phyloP scores from a whole-genome alignment of 768 basidiomycete genomes.

The Inosperma sp. region DNA sequence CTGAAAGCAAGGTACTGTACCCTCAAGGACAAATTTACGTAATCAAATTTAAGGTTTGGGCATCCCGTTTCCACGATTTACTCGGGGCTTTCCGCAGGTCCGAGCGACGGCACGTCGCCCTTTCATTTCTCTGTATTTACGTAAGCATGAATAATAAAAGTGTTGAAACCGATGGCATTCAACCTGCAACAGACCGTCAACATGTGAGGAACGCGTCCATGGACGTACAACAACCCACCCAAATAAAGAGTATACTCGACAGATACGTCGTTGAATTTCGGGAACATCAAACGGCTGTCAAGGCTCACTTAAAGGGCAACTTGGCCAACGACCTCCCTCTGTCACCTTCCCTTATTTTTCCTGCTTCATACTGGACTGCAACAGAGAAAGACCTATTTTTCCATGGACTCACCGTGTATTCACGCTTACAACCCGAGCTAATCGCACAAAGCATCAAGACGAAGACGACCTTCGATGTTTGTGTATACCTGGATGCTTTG shows the following conservation, averaged over 20 bases:
- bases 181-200: too few species aligned
- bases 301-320: slow-evolving; percentile 11
- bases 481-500: slow-evolving; percentile 57
- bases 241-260: neutral
- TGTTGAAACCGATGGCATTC: too few species aligned
- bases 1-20: too few species aligned
- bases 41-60: too few species aligned
- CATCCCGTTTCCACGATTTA: too few species aligned
- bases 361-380: slow-evolving; percentile 53
- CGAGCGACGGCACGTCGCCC: too few species aligned
- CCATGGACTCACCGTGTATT: slow-evolving; percentile 59
- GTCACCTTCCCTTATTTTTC: slow-evolving; percentile 35
- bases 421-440: slow-evolving; percentile 71
- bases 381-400: slow-evolving; percentile 72
- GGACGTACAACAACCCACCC: neutral
- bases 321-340: slow-evolving; percentile 19
- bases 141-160: too few species aligned
- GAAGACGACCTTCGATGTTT: slow-evolving; percentile 64
- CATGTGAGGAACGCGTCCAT: too few species aligned
- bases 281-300: neutral
- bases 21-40: too few species aligned
- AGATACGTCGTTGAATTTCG: slow-evolving; percentile 3
- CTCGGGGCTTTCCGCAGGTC: too few species aligned
- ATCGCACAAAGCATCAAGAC: slow-evolving; percentile 64
- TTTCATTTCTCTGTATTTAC: too few species aligned